Base-by-base conservation (phyloP, 129 eudicot species). In the Escallonia rubra region DNA sequence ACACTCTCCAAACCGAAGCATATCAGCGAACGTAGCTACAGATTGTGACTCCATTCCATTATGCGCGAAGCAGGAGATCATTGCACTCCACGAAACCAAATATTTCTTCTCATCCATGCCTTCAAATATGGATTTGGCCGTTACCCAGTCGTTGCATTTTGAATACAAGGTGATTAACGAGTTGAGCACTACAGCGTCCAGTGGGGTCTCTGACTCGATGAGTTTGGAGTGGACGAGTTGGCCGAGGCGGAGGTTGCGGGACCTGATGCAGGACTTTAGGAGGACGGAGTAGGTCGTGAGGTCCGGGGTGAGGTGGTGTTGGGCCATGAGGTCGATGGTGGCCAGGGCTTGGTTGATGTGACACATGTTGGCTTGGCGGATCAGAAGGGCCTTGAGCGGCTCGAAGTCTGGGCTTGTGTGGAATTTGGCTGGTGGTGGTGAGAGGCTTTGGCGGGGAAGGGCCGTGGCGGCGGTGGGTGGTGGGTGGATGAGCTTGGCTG, bases 241-340 rank as follows among this genome's bases (percentile, higher is more conserved):
- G 2, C 96, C 95, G 34, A 79, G 78, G 6, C 80, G 41, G 53
- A 81, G 77, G 11, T 75, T 81, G 9, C 86, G 74, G 64, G 88
- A 75, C 2, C 88, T 69, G 77, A 90, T 83, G 90, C 87, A 86
- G 49, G 88, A 81, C 60, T 84, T 86, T 66, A 90, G 88, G 73
- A 90, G 78, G 60, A 80, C 47, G 54, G 93, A 82, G 83, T 75
- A 78, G 80, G 79, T 64, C 13, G 78, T 76, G 69, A 80, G 80
- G 74, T 82, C 90, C 2, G 87, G 89, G 59, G 77, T 64, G 76
- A 77, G 61, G 6, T 74, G 66, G 2, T 73, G 53, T 13, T 73
- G 79, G 65, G 89, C 47, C 72, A 82, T 88, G 70, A 70, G 69
- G 46, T 78, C 81, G 6, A 85, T 81, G 64, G 89, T 70, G 16